These are phyloP conservation scores for Petrea volubilis DNA, from an alignment of 257 asterid genomes.

Conservation along the genomic window DNA sequence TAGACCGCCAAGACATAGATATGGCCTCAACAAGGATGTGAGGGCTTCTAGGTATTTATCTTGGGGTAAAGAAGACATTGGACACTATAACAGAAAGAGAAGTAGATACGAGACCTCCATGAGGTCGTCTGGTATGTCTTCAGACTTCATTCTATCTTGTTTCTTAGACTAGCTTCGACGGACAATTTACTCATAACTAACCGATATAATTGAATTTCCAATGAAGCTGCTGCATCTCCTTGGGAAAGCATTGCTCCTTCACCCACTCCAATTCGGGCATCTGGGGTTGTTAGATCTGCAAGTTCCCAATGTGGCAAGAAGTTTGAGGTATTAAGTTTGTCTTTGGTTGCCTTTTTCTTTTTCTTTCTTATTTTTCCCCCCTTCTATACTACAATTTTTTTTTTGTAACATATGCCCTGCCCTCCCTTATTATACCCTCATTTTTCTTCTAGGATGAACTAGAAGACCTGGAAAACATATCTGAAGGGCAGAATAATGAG, in stretches of 20 bases:
- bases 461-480: constrained; percentile 33
- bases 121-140: constrained; percentile 70
- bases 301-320: constrained; percentile 68
- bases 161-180: background rate
- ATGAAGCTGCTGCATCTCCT: constrained; percentile 65
- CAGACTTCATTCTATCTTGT: constrained; percentile 21
- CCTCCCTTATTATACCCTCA: background rate
- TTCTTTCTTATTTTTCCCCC: background rate
- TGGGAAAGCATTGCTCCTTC: constrained; percentile 94
- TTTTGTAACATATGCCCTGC: background rate
- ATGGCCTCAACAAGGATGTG: no score
- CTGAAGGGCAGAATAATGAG: constrained; percentile 57
- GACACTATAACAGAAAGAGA: constrained; percentile 62
- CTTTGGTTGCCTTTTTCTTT: background rate
- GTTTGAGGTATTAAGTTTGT: constrained; percentile 56
- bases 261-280: constrained; percentile 92
- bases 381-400: no score
- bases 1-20: constrained; percentile 39
- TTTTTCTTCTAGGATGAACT: constrained; percentile 61
- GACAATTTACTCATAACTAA: constrained; percentile 2
- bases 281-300: constrained; percentile 74
- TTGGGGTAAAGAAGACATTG: no score
- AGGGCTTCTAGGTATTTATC: no score
- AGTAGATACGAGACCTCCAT: constrained; percentile 54
- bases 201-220: constrained; percentile 20